Percentiles rank a stretch among this genome's conserved stretches.
phyloP scores from a whole-genome alignment of 148 eudicot genomes.

The Silene uniflora region DNA sequence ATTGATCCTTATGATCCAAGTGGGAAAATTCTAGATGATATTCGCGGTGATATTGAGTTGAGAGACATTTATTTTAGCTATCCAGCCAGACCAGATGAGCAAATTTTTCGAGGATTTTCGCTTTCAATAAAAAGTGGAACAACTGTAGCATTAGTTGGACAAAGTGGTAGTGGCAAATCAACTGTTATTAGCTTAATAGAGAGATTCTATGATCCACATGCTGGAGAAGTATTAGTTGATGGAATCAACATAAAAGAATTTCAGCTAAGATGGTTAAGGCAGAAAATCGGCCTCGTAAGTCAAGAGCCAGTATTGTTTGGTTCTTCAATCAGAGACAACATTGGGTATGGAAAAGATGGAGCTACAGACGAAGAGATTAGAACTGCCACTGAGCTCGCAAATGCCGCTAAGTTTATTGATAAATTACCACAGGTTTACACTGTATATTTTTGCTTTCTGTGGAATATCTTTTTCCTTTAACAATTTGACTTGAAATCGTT shows the following conservation, averaged over 20 bases:
- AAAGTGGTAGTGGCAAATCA: constrained; percentile 79
- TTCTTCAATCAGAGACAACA: constrained; percentile 58
- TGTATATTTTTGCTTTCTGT: background rate
- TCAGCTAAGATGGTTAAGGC: constrained; percentile 61
- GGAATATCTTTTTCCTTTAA: background rate
- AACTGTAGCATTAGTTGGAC: constrained; percentile 66
- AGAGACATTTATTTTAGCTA: constrained; percentile 52
- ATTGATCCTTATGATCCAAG: constrained; percentile 52
- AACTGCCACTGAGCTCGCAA: constrained; percentile 60
- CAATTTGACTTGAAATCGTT: background rate
- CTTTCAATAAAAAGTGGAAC: constrained; percentile 49
- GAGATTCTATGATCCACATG: constrained; percentile 67
- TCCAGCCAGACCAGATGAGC: constrained; percentile 59
- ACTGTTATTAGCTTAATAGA: constrained; percentile 62
- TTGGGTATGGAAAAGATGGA: constrained; percentile 55
- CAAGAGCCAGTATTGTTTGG: constrained; percentile 70
- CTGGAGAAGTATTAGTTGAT: constrained; percentile 69
- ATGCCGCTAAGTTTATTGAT: constrained; percentile 58
- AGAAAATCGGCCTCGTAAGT: constrained; percentile 61
- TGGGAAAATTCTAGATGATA: constrained; percentile 50
- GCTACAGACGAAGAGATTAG: constrained; percentile 53
- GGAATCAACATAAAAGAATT: constrained; percentile 52
- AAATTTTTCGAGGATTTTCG: constrained; percentile 51
- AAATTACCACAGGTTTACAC: constrained; percentile 53
- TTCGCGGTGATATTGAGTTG: constrained; percentile 55